Conservation (phyloP, 2,329 filamentous ascomycete species). For the Gnomoniopsis sp. region DNA sequence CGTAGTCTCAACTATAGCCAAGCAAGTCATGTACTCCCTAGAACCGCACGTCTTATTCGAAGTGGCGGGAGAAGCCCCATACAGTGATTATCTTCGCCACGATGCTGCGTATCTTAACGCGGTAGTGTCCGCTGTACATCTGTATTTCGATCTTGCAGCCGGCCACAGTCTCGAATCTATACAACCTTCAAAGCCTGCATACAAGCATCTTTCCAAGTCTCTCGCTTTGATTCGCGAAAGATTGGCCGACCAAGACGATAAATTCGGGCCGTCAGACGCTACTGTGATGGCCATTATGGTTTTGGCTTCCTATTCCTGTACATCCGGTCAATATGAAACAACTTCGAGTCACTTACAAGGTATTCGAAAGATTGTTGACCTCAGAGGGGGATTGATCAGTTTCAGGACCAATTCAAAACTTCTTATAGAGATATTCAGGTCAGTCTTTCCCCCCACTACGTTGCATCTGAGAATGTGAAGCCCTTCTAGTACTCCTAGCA, state of each 20-base stretch:
- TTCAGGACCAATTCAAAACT: slow-evolving; percentile 32
- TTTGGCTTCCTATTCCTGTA: slow-evolving; percentile 28
- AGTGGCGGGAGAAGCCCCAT: slow-evolving; percentile 19
- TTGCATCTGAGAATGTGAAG: too few relatives aligned
- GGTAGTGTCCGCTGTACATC: slow-evolving; percentile 30
- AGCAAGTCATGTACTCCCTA: slow-evolving; percentile 30
- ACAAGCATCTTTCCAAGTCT: neutral
- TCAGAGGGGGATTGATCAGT: slow-evolving; percentile 32
- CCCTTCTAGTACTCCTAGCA: too few relatives aligned
- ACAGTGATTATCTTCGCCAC: slow-evolving; percentile 28
- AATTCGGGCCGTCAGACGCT: slow-evolving; percentile 24
- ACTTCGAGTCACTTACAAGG: slow-evolving; percentile 33
- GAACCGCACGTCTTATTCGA: slow-evolving; percentile 30
- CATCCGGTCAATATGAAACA: slow-evolving; percentile 25
- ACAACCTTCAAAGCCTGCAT: slow-evolving; percentile 26
- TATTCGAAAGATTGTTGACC: slow-evolving; percentile 32
- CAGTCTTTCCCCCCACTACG: neutral
- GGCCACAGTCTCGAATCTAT: slow-evolving; percentile 22
- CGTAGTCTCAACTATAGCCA: slow-evolving; percentile 30
- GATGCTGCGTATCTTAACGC: slow-evolving; percentile 35
- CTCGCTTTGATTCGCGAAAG: slow-evolving; percentile 24
- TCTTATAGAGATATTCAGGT: slow-evolving; percentile 32
- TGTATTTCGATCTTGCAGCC: slow-evolving; percentile 27
- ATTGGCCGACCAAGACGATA: slow-evolving; percentile 21
- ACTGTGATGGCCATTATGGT: slow-evolving; percentile 30